These are phyloP conservation scores for Trichoderma orchidacearum DNA, from an alignment of 495 filamentous ascomycete genomes.

Conservation along the genomic window DNA sequence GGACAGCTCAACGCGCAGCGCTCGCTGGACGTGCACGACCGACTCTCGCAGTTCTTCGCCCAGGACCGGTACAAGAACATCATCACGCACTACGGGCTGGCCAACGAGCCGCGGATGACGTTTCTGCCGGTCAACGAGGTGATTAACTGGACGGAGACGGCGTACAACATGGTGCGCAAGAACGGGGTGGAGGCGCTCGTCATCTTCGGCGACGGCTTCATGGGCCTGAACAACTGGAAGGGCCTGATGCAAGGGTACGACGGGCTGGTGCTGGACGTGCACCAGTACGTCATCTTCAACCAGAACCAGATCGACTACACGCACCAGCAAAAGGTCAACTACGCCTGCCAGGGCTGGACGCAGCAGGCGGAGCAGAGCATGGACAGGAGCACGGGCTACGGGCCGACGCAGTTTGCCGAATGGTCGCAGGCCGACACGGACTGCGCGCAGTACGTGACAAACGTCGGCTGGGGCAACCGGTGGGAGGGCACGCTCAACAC, in stretches of 20 bases:
- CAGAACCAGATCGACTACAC: conserved; percentile 55
- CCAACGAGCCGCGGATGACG: conserved; percentile 79
- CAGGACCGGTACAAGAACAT: conserved; percentile 77
- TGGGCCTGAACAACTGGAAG: conserved; percentile 70
- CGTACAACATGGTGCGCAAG: conserved; percentile 47
- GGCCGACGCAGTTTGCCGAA: conserved; percentile 93
- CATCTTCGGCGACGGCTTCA: conserved; percentile 74
- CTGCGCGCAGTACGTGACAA: conserved; percentile 77
- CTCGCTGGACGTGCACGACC: conserved; percentile 70
- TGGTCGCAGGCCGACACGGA: conserved; percentile 98
- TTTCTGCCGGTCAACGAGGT: conserved; percentile 42
- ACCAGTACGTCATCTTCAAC: conserved; percentile 91
- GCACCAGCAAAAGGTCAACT: conserved; percentile 62
- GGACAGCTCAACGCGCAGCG: conserved; percentile 54
- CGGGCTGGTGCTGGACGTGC: conserved; percentile 70
- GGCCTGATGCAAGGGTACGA: conserved; percentile 42
- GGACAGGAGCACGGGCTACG: conserved; percentile 67
- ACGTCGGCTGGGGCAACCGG: conserved; percentile 74
- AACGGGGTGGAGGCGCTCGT: conserved; percentile 55
- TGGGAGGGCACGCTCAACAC: conserved; percentile 72
- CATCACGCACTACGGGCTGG: conserved; percentile 71
- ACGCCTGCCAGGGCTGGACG: conserved; percentile 80
- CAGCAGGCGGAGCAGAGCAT: conserved; percentile 58
- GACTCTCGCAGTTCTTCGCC: conserved; percentile 70
- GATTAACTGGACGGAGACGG: conserved; percentile 54